Percentiles rank a stretch among this genome's conserved stretches.
These are phyloP conservation scores for Fusarium devonianum DNA, from an alignment of 2,329 filamentous ascomycete genomes.

Conservation along the genomic window DNA sequence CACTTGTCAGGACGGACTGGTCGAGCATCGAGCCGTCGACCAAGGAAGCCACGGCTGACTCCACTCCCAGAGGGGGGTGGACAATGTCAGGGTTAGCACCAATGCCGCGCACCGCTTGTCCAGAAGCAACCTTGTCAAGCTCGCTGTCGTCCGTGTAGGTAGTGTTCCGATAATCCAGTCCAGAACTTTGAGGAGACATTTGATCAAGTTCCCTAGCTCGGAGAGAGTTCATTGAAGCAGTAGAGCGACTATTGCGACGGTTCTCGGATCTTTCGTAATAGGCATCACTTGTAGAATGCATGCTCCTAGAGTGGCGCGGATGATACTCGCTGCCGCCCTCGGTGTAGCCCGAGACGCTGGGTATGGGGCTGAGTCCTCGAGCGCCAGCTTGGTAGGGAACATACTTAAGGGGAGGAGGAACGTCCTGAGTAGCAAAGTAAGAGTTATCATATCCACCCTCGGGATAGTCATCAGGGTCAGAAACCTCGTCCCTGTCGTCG, in stretches of 20 bases:
- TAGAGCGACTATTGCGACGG: slow-evolving; percentile 45
- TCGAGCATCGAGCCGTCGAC: slow-evolving; percentile 75
- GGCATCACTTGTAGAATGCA: slow-evolving; percentile 58
- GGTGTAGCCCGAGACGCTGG: slow-evolving; percentile 88
- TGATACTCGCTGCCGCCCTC: slow-evolving; percentile 69
- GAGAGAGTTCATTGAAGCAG: slow-evolving; percentile 48
- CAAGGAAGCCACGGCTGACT: slow-evolving; percentile 90
- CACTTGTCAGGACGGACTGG: slow-evolving; percentile 72
- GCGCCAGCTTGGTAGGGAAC: slow-evolving; percentile 73
- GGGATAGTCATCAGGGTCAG: slow-evolving; percentile 49
- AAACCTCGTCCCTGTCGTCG: slow-evolving; percentile 42
- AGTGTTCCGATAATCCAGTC: slow-evolving; percentile 61
- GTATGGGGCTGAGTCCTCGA: slow-evolving; percentile 84
- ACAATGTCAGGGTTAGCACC: slow-evolving; percentile 80
- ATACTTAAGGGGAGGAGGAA: slow-evolving; percentile 69
- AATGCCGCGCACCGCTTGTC: slow-evolving; percentile 74
- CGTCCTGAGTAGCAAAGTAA: slow-evolving; percentile 67
- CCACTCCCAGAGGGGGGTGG: slow-evolving; percentile 74
- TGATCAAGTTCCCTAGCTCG: slow-evolving; percentile 62
- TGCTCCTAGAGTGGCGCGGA: slow-evolving; percentile 64
- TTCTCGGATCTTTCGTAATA: slow-evolving; percentile 63
- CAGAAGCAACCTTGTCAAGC: slow-evolving; percentile 66
- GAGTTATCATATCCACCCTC: slow-evolving; percentile 53
- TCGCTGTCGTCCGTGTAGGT: slow-evolving; percentile 63
- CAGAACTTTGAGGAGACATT: slow-evolving; percentile 60